phyloP scores from a whole-genome alignment of 1,284 basidiomycete genomes.

The Xerocomus amazonicus region DNA sequence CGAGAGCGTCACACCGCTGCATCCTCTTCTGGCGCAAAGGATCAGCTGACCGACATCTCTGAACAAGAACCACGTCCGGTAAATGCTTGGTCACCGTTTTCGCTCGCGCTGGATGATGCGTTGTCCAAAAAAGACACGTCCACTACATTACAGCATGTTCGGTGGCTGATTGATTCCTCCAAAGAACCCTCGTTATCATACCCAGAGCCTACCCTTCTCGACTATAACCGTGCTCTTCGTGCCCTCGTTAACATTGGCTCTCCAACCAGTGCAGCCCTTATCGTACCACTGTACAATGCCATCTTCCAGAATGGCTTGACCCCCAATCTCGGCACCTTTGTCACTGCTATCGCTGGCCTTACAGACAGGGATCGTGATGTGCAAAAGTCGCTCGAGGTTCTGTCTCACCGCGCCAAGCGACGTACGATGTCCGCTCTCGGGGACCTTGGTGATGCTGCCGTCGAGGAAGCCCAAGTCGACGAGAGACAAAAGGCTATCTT shows the following conservation, averaged over 20 bases:
- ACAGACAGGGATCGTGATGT: slow-evolving; percentile 74
- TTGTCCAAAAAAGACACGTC: slow-evolving; percentile 12
- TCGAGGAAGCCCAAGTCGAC: slow-evolving; percentile 28
- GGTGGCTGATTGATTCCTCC: slow-evolving; percentile 23
- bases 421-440: slow-evolving; percentile 22
- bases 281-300: slow-evolving; percentile 74
- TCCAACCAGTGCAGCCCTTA: slow-evolving; percentile 52
- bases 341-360: slow-evolving; percentile 66
- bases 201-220: slow-evolving; percentile 33
- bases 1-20: slow-evolving; percentile 51
- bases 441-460: slow-evolving; percentile 14
- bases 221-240: slow-evolving; percentile 67
- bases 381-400: slow-evolving; percentile 40
- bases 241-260: slow-evolving; percentile 44
- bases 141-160: slow-evolving; percentile 18
- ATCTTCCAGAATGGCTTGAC: slow-evolving; percentile 65
- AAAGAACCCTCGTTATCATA: slow-evolving; percentile 13
- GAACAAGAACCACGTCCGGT: slow-evolving; percentile 21
- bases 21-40: slow-evolving; percentile 14
- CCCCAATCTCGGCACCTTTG: slow-evolving; percentile 70
- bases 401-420: slow-evolving; percentile 44
- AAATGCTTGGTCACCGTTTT: slow-evolving; percentile 34
- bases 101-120: slow-evolving; percentile 19
- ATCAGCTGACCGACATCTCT: slow-evolving; percentile 13
- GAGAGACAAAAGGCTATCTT: slow-evolving; percentile 41